These are phyloP conservation scores for Polytrichum commune DNA, from an alignment of 225 moss, liverwort and hornwort species.

Conservation along the genomic window DNA sequence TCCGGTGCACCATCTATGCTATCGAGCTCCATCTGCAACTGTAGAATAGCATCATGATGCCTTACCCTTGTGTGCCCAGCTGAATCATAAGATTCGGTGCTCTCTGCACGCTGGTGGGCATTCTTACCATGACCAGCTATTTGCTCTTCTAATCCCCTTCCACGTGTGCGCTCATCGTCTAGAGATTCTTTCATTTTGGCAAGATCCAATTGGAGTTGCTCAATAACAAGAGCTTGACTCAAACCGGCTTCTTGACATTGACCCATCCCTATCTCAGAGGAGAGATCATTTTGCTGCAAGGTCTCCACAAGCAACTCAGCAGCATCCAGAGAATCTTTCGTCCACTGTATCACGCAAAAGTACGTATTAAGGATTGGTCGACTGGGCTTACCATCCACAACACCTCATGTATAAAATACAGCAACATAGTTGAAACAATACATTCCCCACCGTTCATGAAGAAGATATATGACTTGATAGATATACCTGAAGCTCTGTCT, in stretches of 20 bases:
- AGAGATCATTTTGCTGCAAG: constrained; percentile 19
- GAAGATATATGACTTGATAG: not conserved
- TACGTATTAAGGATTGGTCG: not conserved
- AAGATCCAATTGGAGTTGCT: constrained; percentile 51
- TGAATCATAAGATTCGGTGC: constrained; percentile 26
- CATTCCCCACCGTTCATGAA: too few relatives aligned
- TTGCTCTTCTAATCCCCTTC: constrained; percentile 36
- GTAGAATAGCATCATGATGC: constrained; percentile 57
- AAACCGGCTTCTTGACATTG: constrained; percentile 17
- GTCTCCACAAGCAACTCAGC: constrained; percentile 27
- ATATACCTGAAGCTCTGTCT: constrained; percentile 55
- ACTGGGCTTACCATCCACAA: not conserved
- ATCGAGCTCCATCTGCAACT: constrained; percentile 55
- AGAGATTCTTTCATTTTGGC: constrained; percentile 32
- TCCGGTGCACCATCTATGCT: constrained; percentile 44
- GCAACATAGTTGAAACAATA: not conserved
- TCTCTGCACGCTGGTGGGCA: constrained; percentile 17
- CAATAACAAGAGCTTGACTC: constrained; percentile 35
- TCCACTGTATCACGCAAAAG: constrained; percentile 30
- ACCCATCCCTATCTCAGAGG: constrained; percentile 22
- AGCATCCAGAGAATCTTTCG: constrained; percentile 28
- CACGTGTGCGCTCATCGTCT: constrained; percentile 42
- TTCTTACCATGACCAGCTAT: constrained; percentile 26
- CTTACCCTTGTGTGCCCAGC: constrained; percentile 30
- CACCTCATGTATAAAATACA: not conserved